phyloP scores from a whole-genome alignment of 306 rosid genomes.

The Vicia sativa region DNA sequence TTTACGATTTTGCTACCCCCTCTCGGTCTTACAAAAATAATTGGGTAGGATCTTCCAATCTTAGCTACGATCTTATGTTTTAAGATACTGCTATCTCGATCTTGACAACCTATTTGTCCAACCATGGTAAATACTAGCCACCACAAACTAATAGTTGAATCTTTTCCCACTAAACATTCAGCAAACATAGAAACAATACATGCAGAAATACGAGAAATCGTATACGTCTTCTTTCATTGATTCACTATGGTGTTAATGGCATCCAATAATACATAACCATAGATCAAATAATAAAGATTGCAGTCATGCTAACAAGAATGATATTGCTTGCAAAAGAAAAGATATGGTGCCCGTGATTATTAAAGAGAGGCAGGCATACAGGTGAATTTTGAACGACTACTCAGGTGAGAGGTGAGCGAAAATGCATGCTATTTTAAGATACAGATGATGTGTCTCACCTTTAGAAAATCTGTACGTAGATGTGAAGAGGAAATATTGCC shows the following conservation, averaged over 20 bases:
- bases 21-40: no score
- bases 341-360: conserved; percentile 13
- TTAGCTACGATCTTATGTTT: no score
- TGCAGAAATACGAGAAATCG: conserved; percentile 19
- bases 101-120: not conserved
- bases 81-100: no score
- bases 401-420: conserved; percentile 25
- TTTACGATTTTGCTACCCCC: no score
- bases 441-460: conserved; percentile 48
- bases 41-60: no score
- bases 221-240: not conserved
- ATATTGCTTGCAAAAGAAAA: conserved; percentile 35
- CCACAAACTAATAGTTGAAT: conserved; percentile 12
- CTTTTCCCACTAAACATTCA: conserved; percentile 24
- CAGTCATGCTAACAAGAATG: conserved; percentile 21
- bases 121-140: conserved; percentile 17
- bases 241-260: conserved; percentile 14
- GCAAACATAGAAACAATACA: conserved; percentile 13
- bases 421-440: conserved; percentile 11
- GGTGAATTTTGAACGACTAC: conserved; percentile 26
- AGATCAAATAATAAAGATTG: conserved; percentile 13
- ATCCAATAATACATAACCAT: conserved; percentile 23
- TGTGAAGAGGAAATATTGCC: conserved; percentile 95
- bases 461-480: conserved; percentile 68
- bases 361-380: conserved; percentile 24